Base-by-base conservation (phyloP, 495 filamentous ascomycete species). In the Parathielavia hyrcaniae region DNA sequence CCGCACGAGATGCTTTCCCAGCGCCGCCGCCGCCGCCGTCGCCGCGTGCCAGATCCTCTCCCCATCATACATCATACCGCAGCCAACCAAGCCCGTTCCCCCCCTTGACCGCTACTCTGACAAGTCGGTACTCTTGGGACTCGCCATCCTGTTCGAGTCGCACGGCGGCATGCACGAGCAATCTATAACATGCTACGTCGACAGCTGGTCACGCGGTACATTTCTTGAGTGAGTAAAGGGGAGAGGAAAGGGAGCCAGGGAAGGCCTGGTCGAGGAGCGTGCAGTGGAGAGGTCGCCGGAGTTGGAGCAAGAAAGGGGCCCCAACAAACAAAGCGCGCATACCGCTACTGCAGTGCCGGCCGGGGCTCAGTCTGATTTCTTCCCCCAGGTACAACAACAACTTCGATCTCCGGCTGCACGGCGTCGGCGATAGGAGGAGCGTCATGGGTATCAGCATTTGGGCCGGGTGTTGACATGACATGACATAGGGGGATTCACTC, bases 31-130 rank as follows among this genome's bases (percentile, higher is more conserved):
- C 53, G 20, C 44, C 44, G 44, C n/a, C n/a, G n/a, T n/a, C n/a
- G n/a, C n/a, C n/a, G n/a, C n/a, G n/a, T n/a, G n/a, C 45, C 20
- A 50, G 44, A 49, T 55, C 26, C 34, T 40, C 44, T 1, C 46
- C 13, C 22, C 10, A 17, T 6, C 1, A 5, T 13, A n/a, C 5
- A 23, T n/a, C n/a, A n/a, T n/a, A n/a, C n/a, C n/a, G n/a, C 35
- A 16, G 35, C 22, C 26, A 1, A 23, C 11, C 7, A 6, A 14
- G 26, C 26, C 20, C 6, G 45, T 5, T 26, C 4, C 26, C 7
- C 22, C 16, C 30, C 9, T 46, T 57, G 47, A 57, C 55, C 55
- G 55, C 55, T 50, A 50, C 8, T 57, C 38, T 10, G 11, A 1
- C 34, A 26, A 17, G 49, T 11, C n/a, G 32, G 36, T 4, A 26